Evolutionary conservation across 176 grass and related monocot species (phyloP), one percentile per base, ranked within the genome.

Genomic region (Eragrostis nindensis): DNA sequence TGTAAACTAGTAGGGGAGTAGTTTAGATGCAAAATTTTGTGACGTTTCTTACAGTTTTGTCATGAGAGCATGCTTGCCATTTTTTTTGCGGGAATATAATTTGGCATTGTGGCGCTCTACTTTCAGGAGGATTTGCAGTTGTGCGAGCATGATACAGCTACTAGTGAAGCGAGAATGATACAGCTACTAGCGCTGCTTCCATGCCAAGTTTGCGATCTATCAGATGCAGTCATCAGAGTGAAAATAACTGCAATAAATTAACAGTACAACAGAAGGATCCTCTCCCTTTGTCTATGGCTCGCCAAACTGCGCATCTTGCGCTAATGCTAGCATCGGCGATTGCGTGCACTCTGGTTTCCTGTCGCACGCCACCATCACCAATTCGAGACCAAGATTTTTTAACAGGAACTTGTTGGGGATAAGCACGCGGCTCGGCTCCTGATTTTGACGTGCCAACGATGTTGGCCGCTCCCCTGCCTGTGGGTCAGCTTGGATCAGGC

Each of bases 1-100:
- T 83, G 71, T 75, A 67, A 55, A 83, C 22, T 17, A 36, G 38
- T 43, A 68, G 38, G n/a, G n/a, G n/a, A 24, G 17, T 56, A 11
- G 25, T 24, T 62, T 83, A 68, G 43, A 68, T 57, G 12, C 12
- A 45, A 50, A 68, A 46, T 67, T 44, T 32, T 75, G 48, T 67
- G 67, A 65, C n/a, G 11, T n/a, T 30, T 30, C 17, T 13, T 45
- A 13, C 47, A 56, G 10, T n/a, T 29, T 71, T 49, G 4, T 14
- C 59, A 45, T 10, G 26, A 61, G 4, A 27, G 55, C n/a, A 61
- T 48, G 27, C 39, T 57, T 55, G 17, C 2, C 32, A 62, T 44
- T 52, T 71, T n/a, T 17, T 50, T 41, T 16, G 53, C 2, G 0
- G 64, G 32, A 13, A 11, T 26, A 54, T 52, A 40, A 55, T 68